Evolutionary conservation across 305 asterid species (phyloP).

Genomic region (Fraxinus ornus): DNA sequence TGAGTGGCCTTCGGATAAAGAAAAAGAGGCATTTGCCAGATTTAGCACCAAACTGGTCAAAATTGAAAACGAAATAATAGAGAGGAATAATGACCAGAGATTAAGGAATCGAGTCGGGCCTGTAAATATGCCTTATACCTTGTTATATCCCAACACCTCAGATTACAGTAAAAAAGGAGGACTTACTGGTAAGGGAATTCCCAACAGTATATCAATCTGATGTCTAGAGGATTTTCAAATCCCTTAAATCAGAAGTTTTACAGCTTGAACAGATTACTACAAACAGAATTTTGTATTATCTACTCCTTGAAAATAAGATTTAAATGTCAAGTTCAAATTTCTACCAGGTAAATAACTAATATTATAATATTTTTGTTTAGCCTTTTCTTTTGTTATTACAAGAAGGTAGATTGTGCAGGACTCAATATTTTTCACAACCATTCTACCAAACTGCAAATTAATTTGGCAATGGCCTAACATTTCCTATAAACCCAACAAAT

Average conservation of each 20-base stretch:
- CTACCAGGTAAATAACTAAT: neutral
- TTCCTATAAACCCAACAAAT: neutral
- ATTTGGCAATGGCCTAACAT: neutral
- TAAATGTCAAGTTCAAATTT: neutral
- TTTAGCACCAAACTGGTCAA: slow-evolving; percentile 35
- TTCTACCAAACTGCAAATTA: neutral
- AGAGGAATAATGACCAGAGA: slow-evolving; percentile 36
- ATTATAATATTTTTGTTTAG: neutral
- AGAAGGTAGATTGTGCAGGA: neutral
- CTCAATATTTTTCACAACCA: neutral
- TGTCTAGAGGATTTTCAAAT: neutral
- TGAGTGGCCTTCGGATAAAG: slow-evolving; percentile 41
- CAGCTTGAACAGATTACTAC: neutral
- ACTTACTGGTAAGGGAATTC: slow-evolving; percentile 50
- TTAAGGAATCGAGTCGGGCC: slow-evolving; percentile 51
- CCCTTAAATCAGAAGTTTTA: neutral
- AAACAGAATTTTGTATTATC: neutral
- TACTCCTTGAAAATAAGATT: neutral
- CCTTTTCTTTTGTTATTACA: neutral
- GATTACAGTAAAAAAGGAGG: slow-evolving; percentile 32
- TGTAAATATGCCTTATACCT: slow-evolving; percentile 41
- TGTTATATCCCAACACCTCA: slow-evolving; percentile 38
- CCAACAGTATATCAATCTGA: slow-evolving; percentile 47
- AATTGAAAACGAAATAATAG: slow-evolving; percentile 33
- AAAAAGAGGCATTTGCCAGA: slow-evolving; percentile 31